Base-by-base conservation (phyloP, 2,329 filamentous ascomycete species). In the Fusarium falciforme region DNA sequence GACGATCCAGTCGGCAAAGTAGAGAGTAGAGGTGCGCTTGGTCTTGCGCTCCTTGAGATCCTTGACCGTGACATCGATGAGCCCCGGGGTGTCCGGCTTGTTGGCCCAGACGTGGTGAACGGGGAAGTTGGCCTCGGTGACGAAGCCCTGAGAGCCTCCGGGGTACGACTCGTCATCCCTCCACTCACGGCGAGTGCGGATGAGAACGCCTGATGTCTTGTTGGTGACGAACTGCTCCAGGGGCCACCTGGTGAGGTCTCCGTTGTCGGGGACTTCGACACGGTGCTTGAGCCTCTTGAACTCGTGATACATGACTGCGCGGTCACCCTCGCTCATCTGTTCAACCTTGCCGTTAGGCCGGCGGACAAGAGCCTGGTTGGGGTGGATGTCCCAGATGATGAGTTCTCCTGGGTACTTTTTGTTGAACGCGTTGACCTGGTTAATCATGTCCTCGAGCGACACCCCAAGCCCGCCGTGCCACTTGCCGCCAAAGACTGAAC, bases 381-480 rank as follows among this genome's bases (percentile, higher is more conserved):
- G 49, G 38, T 80, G 72, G 14, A 83, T 66, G 58, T 83, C 81
- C 64, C 76, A 74, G 64, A 83, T 82, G 75, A 80, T 74, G 54
- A 83, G 73, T 68, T 83, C 81, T 12, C 81, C 81, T 4, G 81
- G 80, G 25, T 74, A 54, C 7, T 77, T 44, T 0, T 66, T 33
- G 55, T 78, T 80, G 70, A 82, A 83, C 5, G 67, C 31, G 67
- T 81, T 82, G 65, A 82, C 70, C 4, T 71, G 66, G 6, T 72
- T 55, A 14, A 81, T 68, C 73, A 83, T 80, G n/a, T 77, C 75
- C 12, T 73, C 35, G 40, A 82, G 49, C 5, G n/a, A 54, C 25
- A 77, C 75, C 9, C 80, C 80, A 6, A 75, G 20, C 27, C 70
- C 61, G 47, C 81, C 81, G n/a, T 80, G 72, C 61, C 67, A 79